Percentiles rank a stretch among this genome's conserved stretches.
Conservation (phyloP, 1,284 basidiomycete genomes). For the Heterobasidion annosum region DNA sequence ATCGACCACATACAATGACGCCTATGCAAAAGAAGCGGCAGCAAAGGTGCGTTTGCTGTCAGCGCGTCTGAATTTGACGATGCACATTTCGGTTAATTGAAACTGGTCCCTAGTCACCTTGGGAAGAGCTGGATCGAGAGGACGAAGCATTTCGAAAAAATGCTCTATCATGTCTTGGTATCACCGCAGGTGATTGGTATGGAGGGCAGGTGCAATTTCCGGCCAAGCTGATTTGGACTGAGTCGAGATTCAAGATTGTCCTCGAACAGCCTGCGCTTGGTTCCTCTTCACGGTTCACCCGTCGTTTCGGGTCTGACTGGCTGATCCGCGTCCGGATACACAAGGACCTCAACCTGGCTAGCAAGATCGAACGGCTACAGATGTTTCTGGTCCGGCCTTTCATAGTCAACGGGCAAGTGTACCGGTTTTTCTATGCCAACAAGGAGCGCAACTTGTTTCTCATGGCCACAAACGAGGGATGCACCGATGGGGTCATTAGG, state of each 20-base stretch:
- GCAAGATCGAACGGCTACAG: conserved; percentile 8
- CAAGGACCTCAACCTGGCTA: conserved; percentile 11
- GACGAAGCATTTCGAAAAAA: conserved; percentile 14
- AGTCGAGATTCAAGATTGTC: conserved; percentile 9
- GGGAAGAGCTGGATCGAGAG: conserved; percentile 29
- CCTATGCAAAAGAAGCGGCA: neutral
- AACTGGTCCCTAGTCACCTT: conserved; percentile 20
- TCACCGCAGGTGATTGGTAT: conserved; percentile 18
- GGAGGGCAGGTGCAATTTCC: conserved; percentile 28
- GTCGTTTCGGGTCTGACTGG: conserved; percentile 30
- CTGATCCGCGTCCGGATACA: conserved; percentile 26
- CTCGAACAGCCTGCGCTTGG: conserved; percentile 24
- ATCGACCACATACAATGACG: neutral
- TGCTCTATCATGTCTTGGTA: conserved; percentile 19
- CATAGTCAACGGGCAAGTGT: conserved; percentile 24
- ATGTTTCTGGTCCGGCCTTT: conserved; percentile 24
- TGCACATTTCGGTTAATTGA: neutral
- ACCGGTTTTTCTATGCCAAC: conserved; percentile 28
- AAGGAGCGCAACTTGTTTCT: conserved; percentile 27
- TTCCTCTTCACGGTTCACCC: conserved; percentile 26
- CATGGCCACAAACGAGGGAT: conserved; percentile 24
- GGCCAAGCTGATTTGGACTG: conserved; percentile 10
- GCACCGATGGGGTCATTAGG: neutral
- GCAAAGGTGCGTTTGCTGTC: conserved; percentile 1
- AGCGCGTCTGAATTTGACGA: neutral